phyloP scores from a whole-genome alignment of 495 filamentous ascomycete species.

The Hypoxylon fuscum region DNA sequence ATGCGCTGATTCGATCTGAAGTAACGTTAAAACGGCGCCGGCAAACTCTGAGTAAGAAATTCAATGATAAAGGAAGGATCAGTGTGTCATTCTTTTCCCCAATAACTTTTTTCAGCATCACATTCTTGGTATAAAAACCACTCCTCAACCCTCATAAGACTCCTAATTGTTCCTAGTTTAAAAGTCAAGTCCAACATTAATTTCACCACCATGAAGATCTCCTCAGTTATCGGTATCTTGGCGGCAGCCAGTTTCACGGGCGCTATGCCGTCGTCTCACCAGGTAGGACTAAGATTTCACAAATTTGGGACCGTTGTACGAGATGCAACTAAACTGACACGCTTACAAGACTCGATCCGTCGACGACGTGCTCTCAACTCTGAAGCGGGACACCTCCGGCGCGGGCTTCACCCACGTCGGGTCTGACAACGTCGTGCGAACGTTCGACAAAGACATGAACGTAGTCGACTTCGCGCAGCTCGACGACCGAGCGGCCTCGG shows the following conservation, averaged over 20 bases:
- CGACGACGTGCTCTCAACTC: constrained; percentile 12
- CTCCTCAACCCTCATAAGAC: too few relatives aligned
- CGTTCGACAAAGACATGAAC: constrained; percentile 30
- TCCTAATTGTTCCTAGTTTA: background rate
- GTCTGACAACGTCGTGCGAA: constrained; percentile 32
- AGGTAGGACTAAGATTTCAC: constrained; percentile 7
- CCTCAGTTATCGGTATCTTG: constrained; percentile 11
- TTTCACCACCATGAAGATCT: constrained; percentile 22
- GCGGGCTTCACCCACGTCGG: constrained; percentile 34
- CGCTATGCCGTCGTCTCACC: constrained; percentile 21
- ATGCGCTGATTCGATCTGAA: background rate
- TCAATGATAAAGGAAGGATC: constrained; percentile 17
- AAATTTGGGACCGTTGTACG: background rate
- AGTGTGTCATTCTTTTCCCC: too few relatives aligned
- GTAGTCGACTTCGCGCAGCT: constrained; percentile 31
- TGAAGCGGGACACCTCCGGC: constrained; percentile 25
- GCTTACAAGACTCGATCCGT: constrained; percentile 14
- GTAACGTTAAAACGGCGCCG: constrained; percentile 10
- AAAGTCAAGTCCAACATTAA: background rate
- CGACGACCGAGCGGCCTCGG: background rate
- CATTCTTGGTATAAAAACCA: too few relatives aligned
- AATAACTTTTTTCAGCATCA: too few relatives aligned
- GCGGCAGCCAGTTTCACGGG: constrained; percentile 4
- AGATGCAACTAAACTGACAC: constrained; percentile 2
- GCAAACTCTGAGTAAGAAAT: constrained; percentile 1